Evolutionary conservation across 106 monocot species (phyloP).

Genomic region (Narthecium ossifragum): DNA sequence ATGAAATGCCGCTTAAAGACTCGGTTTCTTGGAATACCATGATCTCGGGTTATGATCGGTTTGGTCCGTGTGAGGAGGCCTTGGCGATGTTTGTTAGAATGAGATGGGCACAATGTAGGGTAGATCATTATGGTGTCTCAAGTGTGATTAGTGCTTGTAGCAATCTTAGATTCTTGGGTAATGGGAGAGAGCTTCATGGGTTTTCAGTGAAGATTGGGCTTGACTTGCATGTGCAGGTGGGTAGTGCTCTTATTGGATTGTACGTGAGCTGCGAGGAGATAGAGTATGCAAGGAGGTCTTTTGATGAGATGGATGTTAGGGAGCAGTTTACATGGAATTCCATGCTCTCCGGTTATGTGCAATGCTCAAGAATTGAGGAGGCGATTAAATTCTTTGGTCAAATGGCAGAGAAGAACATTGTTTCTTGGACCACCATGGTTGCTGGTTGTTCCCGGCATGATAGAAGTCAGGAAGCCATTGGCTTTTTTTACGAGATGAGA

Average conservation of each 20-base stretch:
- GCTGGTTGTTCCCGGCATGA: conserved; percentile 32
- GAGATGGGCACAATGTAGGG: conserved; percentile 15
- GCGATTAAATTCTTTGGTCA: conserved; percentile 22
- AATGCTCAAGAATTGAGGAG: conserved; percentile 27
- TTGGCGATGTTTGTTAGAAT: conserved; percentile 17
- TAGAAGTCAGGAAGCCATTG: conserved; percentile 18
- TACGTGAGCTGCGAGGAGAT: conserved; percentile 26
- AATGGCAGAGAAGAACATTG: conserved; percentile 30
- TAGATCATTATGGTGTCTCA: conserved; percentile 34
- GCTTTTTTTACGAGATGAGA: conserved; percentile 19
- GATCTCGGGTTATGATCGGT: conserved; percentile 30
- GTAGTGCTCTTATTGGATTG: conserved; percentile 34
- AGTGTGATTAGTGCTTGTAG: conserved; percentile 29
- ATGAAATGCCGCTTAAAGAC: conserved; percentile 35
- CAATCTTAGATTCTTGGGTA: conserved; percentile 20
- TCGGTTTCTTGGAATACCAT: conserved; percentile 38
- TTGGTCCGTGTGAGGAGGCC: conserved; percentile 35
- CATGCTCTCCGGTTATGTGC: conserved; percentile 34
- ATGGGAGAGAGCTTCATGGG: conserved; percentile 28
- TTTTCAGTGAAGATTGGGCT: conserved; percentile 25
- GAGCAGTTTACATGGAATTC: conserved; percentile 40
- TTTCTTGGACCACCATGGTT: conserved; percentile 42
- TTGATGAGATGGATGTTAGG: conserved; percentile 22
- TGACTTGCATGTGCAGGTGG: conserved; percentile 30
- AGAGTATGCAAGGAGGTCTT: conserved; percentile 18